phyloP scores from a whole-genome alignment of 1,284 basidiomycete species.

The Marasmius sp. region DNA sequence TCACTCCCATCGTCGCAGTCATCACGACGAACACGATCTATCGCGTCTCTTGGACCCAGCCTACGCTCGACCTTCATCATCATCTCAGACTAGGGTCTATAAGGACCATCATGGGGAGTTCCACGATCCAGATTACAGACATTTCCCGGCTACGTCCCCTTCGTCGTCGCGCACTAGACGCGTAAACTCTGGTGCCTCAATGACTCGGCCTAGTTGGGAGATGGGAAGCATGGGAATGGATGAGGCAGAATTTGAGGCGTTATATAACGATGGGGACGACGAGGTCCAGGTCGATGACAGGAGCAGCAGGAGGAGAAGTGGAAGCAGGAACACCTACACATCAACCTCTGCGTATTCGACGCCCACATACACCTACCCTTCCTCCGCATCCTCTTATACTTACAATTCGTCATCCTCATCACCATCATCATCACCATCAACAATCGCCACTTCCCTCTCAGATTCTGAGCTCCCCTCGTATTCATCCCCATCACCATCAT shows the following conservation, averaged over 20 bases:
- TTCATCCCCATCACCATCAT: neutral
- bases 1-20: neutral
- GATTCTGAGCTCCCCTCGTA: neutral
- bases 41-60: conserved; percentile 64
- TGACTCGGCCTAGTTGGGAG: conserved; percentile 18
- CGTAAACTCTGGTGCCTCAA: conserved; percentile 10
- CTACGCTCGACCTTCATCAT: conserved; percentile 42
- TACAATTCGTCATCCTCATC: conserved; percentile 6
- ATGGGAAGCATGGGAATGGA: conserved; percentile 22
- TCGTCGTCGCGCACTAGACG: conserved; percentile 22
- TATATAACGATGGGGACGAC: conserved; percentile 26
- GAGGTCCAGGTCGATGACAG: too few relatives aligned
- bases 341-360: neutral
- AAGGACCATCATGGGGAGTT: conserved; percentile 61
- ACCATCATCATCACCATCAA: conserved; percentile 15
- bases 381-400: conserved; percentile 12
- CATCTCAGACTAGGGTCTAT: conserved; percentile 39
- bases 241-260: conserved; percentile 26
- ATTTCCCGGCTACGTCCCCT: conserved; percentile 48
- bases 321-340: neutral
- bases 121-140: conserved; percentile 67
- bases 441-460: conserved; percentile 11
- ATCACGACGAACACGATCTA: conserved; percentile 38
- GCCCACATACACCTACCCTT: neutral
- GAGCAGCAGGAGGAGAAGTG: neutral